Conservation (phyloP, 1,284 basidiomycete genomes). For the Ustilago lituana region DNA sequence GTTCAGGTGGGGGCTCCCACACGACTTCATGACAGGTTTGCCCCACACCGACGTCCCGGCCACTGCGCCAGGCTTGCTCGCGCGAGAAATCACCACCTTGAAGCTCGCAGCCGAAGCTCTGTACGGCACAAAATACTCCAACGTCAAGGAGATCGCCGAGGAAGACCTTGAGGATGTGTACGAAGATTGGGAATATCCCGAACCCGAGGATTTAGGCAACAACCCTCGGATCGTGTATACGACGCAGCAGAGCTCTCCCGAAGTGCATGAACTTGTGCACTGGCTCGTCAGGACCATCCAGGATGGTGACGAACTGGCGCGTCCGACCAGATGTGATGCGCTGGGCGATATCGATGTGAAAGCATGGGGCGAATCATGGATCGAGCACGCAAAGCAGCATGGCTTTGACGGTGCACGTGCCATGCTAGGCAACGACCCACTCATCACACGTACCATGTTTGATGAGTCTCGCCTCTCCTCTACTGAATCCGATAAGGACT, state of each 20-base stretch:
- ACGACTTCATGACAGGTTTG: slow-evolving; percentile 39
- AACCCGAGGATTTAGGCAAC: slow-evolving; percentile 6
- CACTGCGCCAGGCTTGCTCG: slow-evolving; percentile 31
- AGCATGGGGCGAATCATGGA: slow-evolving; percentile 20
- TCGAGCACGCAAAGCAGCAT: slow-evolving; percentile 22
- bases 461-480: slow-evolving; percentile 24
- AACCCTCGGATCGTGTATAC: slow-evolving; percentile 23
- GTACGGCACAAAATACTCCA: neutral
- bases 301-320: neutral
- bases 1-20: slow-evolving; percentile 22
- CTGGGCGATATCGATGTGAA: slow-evolving; percentile 16
- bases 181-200: neutral
- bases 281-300: slow-evolving; percentile 1
- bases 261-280: slow-evolving; percentile 7
- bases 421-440: slow-evolving; percentile 35
- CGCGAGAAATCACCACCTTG: slow-evolving; percentile 6
- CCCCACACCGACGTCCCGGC: slow-evolving; percentile 36
- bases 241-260: slow-evolving; percentile 20
- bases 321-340: neutral
- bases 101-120: neutral
- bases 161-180: slow-evolving; percentile 1
- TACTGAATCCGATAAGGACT: neutral
- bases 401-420: slow-evolving; percentile 31
- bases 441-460: slow-evolving; percentile 32
- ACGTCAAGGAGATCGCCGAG: neutral